Conservation (phyloP, 352 stramenopile genomes). For the Peronospora belbahrii region DNA sequence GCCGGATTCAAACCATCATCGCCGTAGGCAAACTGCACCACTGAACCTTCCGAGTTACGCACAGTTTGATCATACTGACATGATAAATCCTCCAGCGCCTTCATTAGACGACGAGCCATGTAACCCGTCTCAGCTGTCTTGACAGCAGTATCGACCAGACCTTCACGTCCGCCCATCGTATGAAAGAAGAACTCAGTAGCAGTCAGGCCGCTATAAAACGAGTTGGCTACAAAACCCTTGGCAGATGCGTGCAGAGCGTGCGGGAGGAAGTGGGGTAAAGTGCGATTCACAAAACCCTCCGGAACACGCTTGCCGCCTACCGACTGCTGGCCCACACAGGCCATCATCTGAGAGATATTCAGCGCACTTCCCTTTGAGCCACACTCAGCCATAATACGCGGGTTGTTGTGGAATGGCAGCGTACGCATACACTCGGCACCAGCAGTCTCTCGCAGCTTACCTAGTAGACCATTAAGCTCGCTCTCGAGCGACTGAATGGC, state of each 20-base stretch:
- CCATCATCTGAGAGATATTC: conserved; percentile 99
- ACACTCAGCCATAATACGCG: conserved; percentile 98
- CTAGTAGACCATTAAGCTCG: conserved; percentile 96
- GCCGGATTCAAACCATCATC: conserved; percentile 98
- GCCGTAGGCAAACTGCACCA: conserved; percentile 99
- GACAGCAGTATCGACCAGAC: conserved; percentile 98
- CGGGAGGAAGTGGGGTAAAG: conserved; percentile 94
- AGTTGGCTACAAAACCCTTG: conserved; percentile 99
- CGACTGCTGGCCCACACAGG: conserved; percentile 97
- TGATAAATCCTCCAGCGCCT: conserved; percentile 96
- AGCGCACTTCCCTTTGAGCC: conserved; percentile 97
- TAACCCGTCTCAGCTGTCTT: conserved; percentile 99
- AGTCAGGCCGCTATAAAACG: conserved; percentile 97
- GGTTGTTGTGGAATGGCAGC: conserved; percentile 95
- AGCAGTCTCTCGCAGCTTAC: conserved; percentile 95
- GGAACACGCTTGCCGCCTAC: conserved; percentile 97
- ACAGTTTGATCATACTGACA: conserved; percentile 92
- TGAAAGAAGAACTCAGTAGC: conserved; percentile 99
- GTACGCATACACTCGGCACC: conserved; percentile 97
- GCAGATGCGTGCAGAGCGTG: conserved; percentile 91
- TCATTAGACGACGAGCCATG: conserved; percentile 98
- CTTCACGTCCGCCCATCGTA: conserved; percentile 98
- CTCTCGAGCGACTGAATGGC: conserved; percentile 97
- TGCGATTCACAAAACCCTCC: conserved; percentile 98
- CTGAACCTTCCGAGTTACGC: conserved; percentile 78